Evolutionary conservation across 352 stramenopile genomes (phyloP).

Genomic region (Globisporangium cederbergense): DNA sequence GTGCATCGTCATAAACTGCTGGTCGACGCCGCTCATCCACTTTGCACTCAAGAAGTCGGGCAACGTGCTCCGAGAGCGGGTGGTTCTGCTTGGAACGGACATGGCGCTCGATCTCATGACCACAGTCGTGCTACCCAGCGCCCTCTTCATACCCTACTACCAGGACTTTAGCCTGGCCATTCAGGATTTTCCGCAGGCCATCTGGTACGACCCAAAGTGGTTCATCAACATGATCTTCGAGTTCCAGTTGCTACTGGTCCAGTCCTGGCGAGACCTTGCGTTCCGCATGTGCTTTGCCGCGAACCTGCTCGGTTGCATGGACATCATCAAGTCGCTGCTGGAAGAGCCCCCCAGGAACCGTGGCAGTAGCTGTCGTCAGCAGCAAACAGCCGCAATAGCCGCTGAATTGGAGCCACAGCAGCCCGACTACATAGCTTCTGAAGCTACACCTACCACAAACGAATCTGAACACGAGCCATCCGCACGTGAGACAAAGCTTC

Average conservation of each 20-base stretch:
- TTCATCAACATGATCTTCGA: conserved; percentile 27
- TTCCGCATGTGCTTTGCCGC: conserved; percentile 35
- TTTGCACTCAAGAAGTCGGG: background rate
- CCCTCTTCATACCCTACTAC: conserved; percentile 17
- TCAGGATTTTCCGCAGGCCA: conserved; percentile 6
- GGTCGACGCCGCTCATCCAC: conserved; percentile 15
- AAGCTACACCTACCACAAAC: background rate
- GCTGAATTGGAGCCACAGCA: background rate
- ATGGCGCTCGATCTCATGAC: conserved; percentile 20
- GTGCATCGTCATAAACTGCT: conserved; percentile 25
- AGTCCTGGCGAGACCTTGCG: conserved; percentile 29
- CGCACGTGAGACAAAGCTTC: background rate
- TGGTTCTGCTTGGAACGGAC: conserved; percentile 14
- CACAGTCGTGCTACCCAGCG: conserved; percentile 13
- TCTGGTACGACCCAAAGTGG: conserved; percentile 27
- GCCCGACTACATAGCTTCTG: background rate
- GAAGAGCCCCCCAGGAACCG: conserved; percentile 1
- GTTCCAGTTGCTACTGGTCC: conserved; percentile 21
- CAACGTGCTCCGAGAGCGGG: conserved; percentile 13
- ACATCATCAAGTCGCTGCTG: conserved; percentile 31
- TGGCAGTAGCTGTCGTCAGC: background rate
- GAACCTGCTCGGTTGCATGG: conserved; percentile 29
- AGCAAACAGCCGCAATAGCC: background rate
- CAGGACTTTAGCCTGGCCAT: conserved; percentile 6
- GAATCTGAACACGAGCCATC: background rate